Conservation (phyloP, 345 rosid species). For the Rhodomyrtus tomentosa region DNA sequence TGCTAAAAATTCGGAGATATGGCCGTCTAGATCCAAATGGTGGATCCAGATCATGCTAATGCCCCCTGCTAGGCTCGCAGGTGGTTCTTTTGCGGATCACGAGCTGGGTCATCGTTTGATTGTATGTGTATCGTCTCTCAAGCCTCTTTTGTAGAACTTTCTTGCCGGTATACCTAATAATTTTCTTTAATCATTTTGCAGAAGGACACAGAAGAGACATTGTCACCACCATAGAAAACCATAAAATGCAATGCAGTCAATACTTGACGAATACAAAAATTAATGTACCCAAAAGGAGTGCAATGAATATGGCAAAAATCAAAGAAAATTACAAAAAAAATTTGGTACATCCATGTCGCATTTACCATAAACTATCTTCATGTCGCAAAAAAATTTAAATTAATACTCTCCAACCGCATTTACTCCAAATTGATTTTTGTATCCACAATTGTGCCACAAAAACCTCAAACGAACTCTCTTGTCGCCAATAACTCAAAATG, state of each 20-base stretch:
- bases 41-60: background rate
- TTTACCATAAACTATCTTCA: background rate
- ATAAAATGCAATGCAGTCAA: background rate
- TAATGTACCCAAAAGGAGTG: background rate
- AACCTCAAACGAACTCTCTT: background rate
- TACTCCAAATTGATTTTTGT: background rate
- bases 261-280: background rate
- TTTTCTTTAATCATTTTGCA: background rate
- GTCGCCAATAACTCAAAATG: background rate
- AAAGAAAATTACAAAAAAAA: background rate
- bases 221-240: background rate
- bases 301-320: background rate
- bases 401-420: background rate
- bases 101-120: background rate
- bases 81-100: background rate
- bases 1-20: background rate
- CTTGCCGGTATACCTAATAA: background rate
- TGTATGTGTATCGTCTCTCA: background rate
- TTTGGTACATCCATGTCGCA: background rate
- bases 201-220: background rate
- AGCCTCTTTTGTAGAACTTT: background rate
- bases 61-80: background rate
- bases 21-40: background rate
- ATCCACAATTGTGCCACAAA: background rate
- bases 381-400: background rate